phyloP scores from a whole-genome alignment of 2,329 filamentous ascomycete genomes.

The Fusarium gaditjirri region DNA sequence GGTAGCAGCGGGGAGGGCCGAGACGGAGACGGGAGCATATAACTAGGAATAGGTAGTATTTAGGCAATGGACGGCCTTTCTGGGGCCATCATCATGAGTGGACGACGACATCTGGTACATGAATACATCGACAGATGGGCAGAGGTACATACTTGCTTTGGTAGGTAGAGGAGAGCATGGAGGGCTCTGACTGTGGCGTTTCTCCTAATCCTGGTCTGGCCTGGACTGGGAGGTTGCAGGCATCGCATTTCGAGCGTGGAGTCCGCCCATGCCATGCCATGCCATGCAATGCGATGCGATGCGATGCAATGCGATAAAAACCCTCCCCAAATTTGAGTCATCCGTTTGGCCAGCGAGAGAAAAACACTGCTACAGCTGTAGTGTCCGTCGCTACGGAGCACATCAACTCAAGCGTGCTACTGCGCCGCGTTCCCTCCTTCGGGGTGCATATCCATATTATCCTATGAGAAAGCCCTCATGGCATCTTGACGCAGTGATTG shows the following conservation, averaged over 20 bases:
- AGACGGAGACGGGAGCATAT: conserved; percentile 38
- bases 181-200: conserved; percentile 45
- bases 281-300: conserved; percentile 8
- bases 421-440: conserved; percentile 59
- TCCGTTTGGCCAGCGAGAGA: conserved; percentile 35
- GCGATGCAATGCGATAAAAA: conserved; percentile 9
- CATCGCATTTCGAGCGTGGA: conserved; percentile 37
- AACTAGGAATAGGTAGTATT: conserved; percentile 43
- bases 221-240: conserved; percentile 8
- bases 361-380: neutral
- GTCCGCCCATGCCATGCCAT: conserved; percentile 32
- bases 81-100: conserved; percentile 45
- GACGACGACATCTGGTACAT: conserved; percentile 40
- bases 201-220: conserved; percentile 15
- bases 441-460: conserved; percentile 46
- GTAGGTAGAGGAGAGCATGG: conserved; percentile 15
- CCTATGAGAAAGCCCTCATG: conserved; percentile 46
- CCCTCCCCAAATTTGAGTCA: conserved; percentile 32
- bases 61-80: conserved; percentile 43
- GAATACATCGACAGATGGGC: conserved; percentile 40
- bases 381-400: conserved; percentile 27
- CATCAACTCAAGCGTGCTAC: conserved; percentile 36
- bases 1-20: conserved; percentile 37
- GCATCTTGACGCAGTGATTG: conserved; percentile 49
- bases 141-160: conserved; percentile 37